A percentile compares a stretch with the other conserved stretches of the same genome.
These are phyloP conservation scores for Ophiostoma pallidulum DNA, from an alignment of 2,329 filamentous ascomycete species.

Conservation along the genomic window DNA sequence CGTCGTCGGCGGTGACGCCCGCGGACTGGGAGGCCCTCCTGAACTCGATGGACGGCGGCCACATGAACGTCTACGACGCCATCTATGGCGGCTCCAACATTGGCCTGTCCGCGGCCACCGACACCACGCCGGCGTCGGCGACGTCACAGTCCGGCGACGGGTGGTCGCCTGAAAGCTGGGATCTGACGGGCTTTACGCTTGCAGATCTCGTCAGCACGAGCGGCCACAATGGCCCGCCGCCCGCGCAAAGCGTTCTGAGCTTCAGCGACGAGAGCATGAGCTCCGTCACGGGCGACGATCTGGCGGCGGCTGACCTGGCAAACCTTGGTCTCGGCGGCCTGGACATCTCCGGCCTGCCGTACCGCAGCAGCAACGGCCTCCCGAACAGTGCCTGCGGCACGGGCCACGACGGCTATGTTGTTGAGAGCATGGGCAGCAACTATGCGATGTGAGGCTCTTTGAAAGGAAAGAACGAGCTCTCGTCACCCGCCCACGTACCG, in stretches of 20 bases:
- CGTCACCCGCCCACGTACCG: no score
- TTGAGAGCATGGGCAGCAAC: conserved; percentile 36
- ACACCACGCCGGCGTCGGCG: conserved; percentile 35
- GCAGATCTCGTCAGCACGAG: conserved; percentile 30
- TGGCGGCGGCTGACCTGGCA: conserved; percentile 35
- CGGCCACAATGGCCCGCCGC: conserved; percentile 24
- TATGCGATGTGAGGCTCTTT: conserved; percentile 17
- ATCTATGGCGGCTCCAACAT: conserved; percentile 61
- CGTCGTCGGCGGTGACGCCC: conserved; percentile 37
- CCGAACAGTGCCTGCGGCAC: conserved; percentile 15
- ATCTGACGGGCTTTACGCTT: conserved; percentile 41
- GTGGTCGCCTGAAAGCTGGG: conserved; percentile 52
- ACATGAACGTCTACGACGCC: conserved; percentile 74
- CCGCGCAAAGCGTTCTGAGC: conserved; percentile 45
- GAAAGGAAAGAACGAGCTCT: no score
- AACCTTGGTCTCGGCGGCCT: conserved; percentile 32
- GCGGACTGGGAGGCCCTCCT: conserved; percentile 78
- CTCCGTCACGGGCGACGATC: conserved; percentile 41
- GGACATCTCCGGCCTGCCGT: conserved; percentile 31
- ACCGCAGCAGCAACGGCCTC: conserved; percentile 19
- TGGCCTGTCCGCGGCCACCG: conserved; percentile 24
- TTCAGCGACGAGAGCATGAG: conserved; percentile 50
- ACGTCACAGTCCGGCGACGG: conserved; percentile 26
- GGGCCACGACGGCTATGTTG: conserved; percentile 20
- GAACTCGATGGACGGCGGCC: conserved; percentile 67